Conservation (phyloP, 1,284 basidiomycete species). For the Heterobasidion irregulare region DNA sequence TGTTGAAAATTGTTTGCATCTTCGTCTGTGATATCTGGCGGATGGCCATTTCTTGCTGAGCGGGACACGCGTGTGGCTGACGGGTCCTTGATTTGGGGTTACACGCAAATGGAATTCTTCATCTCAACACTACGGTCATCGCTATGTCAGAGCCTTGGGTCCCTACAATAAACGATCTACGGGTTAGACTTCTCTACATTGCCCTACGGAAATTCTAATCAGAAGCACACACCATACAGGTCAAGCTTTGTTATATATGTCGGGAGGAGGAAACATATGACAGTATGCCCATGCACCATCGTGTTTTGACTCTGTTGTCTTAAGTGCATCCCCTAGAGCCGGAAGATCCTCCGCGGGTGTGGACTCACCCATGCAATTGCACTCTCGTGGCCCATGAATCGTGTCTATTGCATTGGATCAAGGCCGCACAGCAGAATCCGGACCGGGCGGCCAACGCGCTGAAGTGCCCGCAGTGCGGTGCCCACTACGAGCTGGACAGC, state of each 20-base stretch:
- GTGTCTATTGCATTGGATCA: constrained; percentile 72
- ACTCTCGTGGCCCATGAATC: constrained; percentile 73
- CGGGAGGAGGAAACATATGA: constrained; percentile 60
- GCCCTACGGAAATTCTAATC: neutral
- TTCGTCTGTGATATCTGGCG: too few relatives aligned
- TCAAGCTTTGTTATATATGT: constrained; percentile 74
- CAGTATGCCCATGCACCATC: constrained; percentile 24
- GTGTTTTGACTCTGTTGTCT: neutral
- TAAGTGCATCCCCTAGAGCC: constrained; percentile 24
- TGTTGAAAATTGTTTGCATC: too few relatives aligned
- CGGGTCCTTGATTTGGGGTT: too few relatives aligned
- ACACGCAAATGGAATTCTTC: neutral
- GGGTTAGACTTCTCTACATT: constrained; percentile 19
- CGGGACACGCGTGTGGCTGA: too few relatives aligned
- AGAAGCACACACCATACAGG: constrained; percentile 25
- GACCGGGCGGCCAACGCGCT: constrained; percentile 49
- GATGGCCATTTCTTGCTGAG: too few relatives aligned
- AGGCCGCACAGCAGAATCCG: constrained; percentile 48
- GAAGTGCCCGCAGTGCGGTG: constrained; percentile 72
- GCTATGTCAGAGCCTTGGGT: constrained; percentile 10
- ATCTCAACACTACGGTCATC: neutral
- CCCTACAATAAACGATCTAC: constrained; percentile 32
- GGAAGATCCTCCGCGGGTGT: constrained; percentile 38
- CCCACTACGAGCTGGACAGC: constrained; percentile 58
- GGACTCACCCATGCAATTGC: constrained; percentile 75